Conservation (phyloP, 257 asterid species). For the Leonotis leonurus region DNA sequence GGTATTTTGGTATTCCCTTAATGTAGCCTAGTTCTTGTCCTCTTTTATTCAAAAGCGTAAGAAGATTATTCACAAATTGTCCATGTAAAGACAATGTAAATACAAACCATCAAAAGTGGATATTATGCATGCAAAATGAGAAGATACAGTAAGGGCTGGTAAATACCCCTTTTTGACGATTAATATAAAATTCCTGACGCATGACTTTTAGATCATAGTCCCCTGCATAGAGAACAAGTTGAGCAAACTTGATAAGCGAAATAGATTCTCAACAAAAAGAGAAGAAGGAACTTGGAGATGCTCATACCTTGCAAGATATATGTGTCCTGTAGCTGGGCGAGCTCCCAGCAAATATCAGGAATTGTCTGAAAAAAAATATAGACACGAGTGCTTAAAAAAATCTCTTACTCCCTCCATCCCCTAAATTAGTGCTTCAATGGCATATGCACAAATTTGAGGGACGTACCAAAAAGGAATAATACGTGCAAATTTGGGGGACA, state of each 20-base stretch:
- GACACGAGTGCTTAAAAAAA: background rate
- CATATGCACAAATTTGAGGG: too few relatives aligned
- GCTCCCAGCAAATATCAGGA: conserved; percentile 97
- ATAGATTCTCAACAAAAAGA: background rate
- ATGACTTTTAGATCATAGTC: conserved; percentile 97
- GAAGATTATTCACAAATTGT: background rate
- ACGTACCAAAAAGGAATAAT: too few relatives aligned
- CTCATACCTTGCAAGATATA: conserved; percentile 84
- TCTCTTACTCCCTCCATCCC: too few relatives aligned
- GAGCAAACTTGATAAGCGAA: background rate
- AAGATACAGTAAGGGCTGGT: conserved; percentile 9
- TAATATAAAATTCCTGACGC: conserved; percentile 95
- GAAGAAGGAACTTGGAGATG: conserved; percentile 11
- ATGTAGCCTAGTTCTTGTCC: background rate
- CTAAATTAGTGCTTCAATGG: too few relatives aligned
- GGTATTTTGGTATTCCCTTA: background rate
- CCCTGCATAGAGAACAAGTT: conserved; percentile 37
- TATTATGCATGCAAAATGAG: conserved; percentile 12
- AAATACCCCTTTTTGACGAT: conserved; percentile 79
- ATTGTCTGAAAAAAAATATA: conserved; percentile 67
- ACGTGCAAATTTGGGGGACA: too few relatives aligned
- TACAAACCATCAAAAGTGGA: background rate
- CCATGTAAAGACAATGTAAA: background rate
- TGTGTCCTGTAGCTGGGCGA: conserved; percentile 97
- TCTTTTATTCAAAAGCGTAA: background rate